These are phyloP conservation scores for Cyclotella choctawhatcheeana DNA, from an alignment of 108 stramenopile genomes.

Conservation along the genomic window DNA sequence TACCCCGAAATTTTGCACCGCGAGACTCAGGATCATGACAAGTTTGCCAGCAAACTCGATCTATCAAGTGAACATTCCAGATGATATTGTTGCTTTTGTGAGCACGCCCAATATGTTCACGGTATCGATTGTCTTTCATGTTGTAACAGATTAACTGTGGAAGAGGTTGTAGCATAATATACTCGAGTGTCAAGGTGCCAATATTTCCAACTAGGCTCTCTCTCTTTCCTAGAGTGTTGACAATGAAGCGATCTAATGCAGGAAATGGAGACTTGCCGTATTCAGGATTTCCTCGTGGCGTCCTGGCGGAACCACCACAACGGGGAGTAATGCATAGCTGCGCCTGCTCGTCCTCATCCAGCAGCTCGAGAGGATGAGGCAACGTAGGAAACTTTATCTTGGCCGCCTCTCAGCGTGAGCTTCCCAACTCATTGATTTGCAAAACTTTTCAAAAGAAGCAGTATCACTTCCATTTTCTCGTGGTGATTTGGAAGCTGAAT, in stretches of 20 bases:
- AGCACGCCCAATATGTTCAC: slow-evolving; percentile 70
- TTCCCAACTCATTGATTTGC: slow-evolving; percentile 58
- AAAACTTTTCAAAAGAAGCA: slow-evolving; percentile 34
- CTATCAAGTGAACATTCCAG: slow-evolving; percentile 78
- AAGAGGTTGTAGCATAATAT: slow-evolving; percentile 35
- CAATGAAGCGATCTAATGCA: slow-evolving; percentile 64
- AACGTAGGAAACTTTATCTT: slow-evolving; percentile 47
- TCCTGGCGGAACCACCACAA: too few species aligned
- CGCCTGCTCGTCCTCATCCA: slow-evolving; percentile 9
- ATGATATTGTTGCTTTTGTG: slow-evolving; percentile 87
- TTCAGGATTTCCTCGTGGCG: too few species aligned
- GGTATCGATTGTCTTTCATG: slow-evolving; percentile 77
- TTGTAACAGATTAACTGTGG: slow-evolving; percentile 67
- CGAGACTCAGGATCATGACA: slow-evolving; percentile 88
- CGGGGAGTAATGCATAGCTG: slow-evolving; percentile 2
- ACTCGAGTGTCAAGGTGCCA: slow-evolving; percentile 73
- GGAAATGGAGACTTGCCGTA: slow-evolving; percentile 70
- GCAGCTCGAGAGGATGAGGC: slow-evolving; percentile 8
- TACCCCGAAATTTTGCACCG: slow-evolving; percentile 53
- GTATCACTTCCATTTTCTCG: slow-evolving; percentile 5
- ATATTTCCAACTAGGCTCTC: slow-evolving; percentile 69
- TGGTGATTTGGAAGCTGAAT: too few species aligned
- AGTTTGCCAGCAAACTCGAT: slow-evolving; percentile 64
- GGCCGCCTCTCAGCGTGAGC: slow-evolving; percentile 64
- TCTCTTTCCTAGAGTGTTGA: slow-evolving; percentile 56